Evolutionary conservation across 306 rosid genomes (phyloP), one percentile per base, ranked within the genome.

Genomic region (Dryas octopetala): DNA sequence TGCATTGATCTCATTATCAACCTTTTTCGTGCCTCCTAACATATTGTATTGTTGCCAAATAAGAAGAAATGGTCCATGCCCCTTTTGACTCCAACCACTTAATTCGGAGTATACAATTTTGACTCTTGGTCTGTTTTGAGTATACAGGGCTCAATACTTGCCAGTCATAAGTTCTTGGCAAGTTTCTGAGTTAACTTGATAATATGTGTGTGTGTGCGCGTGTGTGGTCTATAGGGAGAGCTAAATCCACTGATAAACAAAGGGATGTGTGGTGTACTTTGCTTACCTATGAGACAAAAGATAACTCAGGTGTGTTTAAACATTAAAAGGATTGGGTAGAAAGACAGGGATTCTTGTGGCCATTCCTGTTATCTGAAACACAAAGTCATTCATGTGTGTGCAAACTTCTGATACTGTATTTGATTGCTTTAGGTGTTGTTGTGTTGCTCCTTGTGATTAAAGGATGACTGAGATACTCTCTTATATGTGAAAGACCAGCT

Each of bases 381-480:
- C 26, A 28, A 26, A 26, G 66, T 28, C 4, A 2, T 44, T 23
- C n/a, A 19, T 55, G 12, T 3, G 0, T 49, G 7, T 64, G 51
- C 57, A 12, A 17, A 45, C 38, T 66, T 79, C 26, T 17, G 28
- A 23, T 63, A 8, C 5, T 54, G 26, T 54, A 43, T 64, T 9
- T 45, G 57, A 65, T 64, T 78, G 66, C 8, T 69, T 70, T 52
- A 17, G 66, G 60, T 17, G 15, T 51, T 53, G 9, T 5, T 77
- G 9, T 45, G 52, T 69, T 7, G 11, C 43, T 9, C 23, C 71
- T 40, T 55, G 58, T 38, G 67, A 71, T 54, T 28, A 28, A 70
- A 53, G 47, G 6, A 71, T 13, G 38, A 53, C 51, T 14, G 5
- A 55, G 19, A n/a, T 53, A 9, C 49, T 64, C 77, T 52, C 45